phyloP scores from a whole-genome alignment of 352 stramenopile species.

The Globisporangium nunn region DNA sequence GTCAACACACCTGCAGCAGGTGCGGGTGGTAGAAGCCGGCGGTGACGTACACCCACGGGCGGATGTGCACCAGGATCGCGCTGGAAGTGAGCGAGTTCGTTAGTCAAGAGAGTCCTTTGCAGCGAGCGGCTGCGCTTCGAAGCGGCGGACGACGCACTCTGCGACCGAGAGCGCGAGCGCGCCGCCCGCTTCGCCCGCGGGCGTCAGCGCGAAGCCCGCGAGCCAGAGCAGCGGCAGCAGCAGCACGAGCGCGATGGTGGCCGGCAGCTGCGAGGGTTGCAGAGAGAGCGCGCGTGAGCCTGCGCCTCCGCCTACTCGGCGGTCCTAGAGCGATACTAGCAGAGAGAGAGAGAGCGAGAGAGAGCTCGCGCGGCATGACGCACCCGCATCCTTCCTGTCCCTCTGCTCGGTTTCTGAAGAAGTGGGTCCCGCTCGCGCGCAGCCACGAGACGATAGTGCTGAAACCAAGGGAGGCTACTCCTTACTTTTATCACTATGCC shows the following conservation, averaged over 20 bases:
- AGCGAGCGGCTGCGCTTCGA: too few relatives aligned
- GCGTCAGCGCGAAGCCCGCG: constrained; percentile 67
- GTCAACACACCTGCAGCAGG: constrained; percentile 43
- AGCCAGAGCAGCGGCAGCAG: constrained; percentile 62
- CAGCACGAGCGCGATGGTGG: constrained; percentile 56
- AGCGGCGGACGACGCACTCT: constrained; percentile 35
- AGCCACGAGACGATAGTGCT: not conserved
- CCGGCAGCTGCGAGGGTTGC: constrained; percentile 39
- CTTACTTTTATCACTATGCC: not conserved
- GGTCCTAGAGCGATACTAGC: too few relatives aligned
- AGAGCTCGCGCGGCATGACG: too few relatives aligned
- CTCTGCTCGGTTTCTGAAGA: not conserved
- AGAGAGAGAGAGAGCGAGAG: too few relatives aligned
- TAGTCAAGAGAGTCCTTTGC: too few relatives aligned
- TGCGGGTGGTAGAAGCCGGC: constrained; percentile 83
- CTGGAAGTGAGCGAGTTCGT: constrained; percentile 15
- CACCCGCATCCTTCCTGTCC: not conserved
- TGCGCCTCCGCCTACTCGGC: too few relatives aligned
- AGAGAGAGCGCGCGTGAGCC: too few relatives aligned
- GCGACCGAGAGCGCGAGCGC: constrained; percentile 73
- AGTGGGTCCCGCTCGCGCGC: not conserved
- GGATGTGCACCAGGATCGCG: constrained; percentile 80
- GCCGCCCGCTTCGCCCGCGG: constrained; percentile 52
- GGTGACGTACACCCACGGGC: constrained; percentile 81
- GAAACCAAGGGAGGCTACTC: not conserved